Conservation (phyloP, 805 yeast genomes). For the Clavispora asparagi region DNA sequence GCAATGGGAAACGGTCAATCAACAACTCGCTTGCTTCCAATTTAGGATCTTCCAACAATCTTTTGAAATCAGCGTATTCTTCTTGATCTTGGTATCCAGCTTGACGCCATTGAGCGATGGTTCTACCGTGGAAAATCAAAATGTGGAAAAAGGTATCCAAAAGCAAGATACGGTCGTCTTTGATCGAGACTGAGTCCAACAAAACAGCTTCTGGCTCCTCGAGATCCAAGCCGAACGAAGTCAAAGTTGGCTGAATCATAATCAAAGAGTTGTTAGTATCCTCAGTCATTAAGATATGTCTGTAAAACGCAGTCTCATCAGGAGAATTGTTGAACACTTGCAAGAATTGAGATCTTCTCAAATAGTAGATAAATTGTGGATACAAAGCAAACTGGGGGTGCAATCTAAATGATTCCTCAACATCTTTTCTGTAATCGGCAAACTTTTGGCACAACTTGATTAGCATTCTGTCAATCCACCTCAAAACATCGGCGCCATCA, state of each 20-base stretch:
- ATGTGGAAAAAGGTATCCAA: constrained; percentile 97
- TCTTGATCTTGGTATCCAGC: constrained; percentile 90
- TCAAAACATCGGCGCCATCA: constrained; percentile 85
- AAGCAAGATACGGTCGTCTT: constrained; percentile 79
- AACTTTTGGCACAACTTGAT: constrained; percentile 87
- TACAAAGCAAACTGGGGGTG: constrained; percentile 79
- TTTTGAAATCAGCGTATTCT: constrained; percentile 84
- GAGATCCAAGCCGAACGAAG: constrained; percentile 67
- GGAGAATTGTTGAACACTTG: constrained; percentile 98
- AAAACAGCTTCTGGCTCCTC: constrained; percentile 86
- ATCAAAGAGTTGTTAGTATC: constrained; percentile 89
- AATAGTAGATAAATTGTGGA: constrained; percentile 93
- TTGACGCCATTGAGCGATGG: constrained; percentile 94
- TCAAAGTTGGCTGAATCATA: constrained; percentile 97
- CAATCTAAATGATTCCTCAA: constrained; percentile 73
- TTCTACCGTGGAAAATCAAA: constrained; percentile 90
- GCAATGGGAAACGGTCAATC: constrained; percentile 93
- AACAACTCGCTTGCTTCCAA: constrained; percentile 88
- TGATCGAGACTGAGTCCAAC: constrained; percentile 87
- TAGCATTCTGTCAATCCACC: constrained; percentile 92
- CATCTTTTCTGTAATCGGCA: constrained; percentile 90
- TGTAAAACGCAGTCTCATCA: constrained; percentile 95
- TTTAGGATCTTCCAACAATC: constrained; percentile 81
- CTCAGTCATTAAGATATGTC: constrained; percentile 87
- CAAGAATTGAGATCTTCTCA: constrained; percentile 93